phyloP scores from a whole-genome alignment of 345 rosid genomes.

The Crucihimalaya himalaica region DNA sequence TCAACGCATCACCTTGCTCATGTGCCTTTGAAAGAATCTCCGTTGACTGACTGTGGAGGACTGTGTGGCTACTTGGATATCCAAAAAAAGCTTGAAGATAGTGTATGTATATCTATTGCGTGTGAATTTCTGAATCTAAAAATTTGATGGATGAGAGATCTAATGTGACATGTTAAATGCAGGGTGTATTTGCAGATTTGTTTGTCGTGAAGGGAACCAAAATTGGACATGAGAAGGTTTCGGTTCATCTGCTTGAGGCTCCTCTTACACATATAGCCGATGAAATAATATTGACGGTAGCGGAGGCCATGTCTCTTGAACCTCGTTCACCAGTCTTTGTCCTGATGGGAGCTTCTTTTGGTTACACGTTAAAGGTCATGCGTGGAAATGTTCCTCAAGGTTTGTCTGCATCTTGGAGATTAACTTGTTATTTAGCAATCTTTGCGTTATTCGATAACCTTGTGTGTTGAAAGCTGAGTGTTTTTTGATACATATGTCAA shows the following conservation, averaged over 20 bases:
- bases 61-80: conserved; percentile 81
- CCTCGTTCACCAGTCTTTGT: conserved; percentile 90
- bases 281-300: conserved; percentile 79
- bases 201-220: conserved; percentile 77
- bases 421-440: not conserved
- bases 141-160: conserved; percentile 24
- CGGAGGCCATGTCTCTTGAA: conserved; percentile 94
- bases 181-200: conserved; percentile 89
- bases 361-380: conserved; percentile 70
- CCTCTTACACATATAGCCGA: conserved; percentile 62
- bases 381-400: conserved; percentile 86
- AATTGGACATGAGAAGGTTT: conserved; percentile 88
- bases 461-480: not conserved
- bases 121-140: conserved; percentile 10
- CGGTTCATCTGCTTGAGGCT: conserved; percentile 79
- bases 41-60: conserved; percentile 91
- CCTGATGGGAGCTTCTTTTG: conserved; percentile 77
- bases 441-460: conserved; percentile 4
- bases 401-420: conserved; percentile 32
- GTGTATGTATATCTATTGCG: conserved; percentile 47
- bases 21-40: conserved; percentile 93
- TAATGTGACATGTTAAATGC: conserved; percentile 38
- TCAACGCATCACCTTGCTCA: conserved; percentile 77
- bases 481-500: not conserved
- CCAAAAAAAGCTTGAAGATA: conserved; percentile 81